These are phyloP conservation scores for Gossypium trilobum DNA, from an alignment of 441 rosid species.

Conservation along the genomic window DNA sequence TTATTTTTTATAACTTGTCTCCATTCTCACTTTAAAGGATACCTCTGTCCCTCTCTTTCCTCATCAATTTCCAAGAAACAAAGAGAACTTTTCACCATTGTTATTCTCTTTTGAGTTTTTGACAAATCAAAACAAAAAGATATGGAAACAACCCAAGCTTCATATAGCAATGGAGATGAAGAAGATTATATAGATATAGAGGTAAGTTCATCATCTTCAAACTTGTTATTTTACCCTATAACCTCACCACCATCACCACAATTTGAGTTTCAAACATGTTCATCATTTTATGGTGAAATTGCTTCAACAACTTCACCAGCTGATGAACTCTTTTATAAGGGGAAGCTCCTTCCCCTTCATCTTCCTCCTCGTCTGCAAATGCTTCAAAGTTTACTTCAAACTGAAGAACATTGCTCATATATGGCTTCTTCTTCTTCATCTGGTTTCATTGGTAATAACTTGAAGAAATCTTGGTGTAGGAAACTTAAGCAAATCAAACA, in stretches of 20 bases:
- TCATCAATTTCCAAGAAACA: neutral
- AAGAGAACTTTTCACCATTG: no score
- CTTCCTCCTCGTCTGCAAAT: constrained; percentile 69
- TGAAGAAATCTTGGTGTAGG: constrained; percentile 39
- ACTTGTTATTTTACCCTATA: constrained; percentile 32
- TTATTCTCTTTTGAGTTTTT: no score
- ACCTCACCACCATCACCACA: constrained; percentile 43
- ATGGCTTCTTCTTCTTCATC: no score
- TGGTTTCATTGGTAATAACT: constrained; percentile 16
- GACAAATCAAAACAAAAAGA: no score
- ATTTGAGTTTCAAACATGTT: constrained; percentile 72
- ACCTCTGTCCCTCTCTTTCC: constrained; percentile 29
- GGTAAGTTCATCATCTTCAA: constrained; percentile 24
- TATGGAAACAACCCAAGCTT: no score
- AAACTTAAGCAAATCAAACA: constrained; percentile 44
- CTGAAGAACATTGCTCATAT: no score
- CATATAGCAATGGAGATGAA: no score
- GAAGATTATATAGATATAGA: constrained; percentile 41
- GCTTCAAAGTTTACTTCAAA: constrained; percentile 45
- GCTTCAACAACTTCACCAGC: constrained; percentile 48
- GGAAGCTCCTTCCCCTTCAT: constrained; percentile 88
- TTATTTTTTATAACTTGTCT: constrained; percentile 24
- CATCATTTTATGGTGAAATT: constrained; percentile 29
- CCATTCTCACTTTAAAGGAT: constrained; percentile 51
- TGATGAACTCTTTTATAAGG: constrained; percentile 88